Percentiles rank a stretch among this genome's conserved stretches.
These are phyloP conservation scores for Ogataea naganishii DNA, from an alignment of 805 yeast species.

Conservation along the genomic window DNA sequence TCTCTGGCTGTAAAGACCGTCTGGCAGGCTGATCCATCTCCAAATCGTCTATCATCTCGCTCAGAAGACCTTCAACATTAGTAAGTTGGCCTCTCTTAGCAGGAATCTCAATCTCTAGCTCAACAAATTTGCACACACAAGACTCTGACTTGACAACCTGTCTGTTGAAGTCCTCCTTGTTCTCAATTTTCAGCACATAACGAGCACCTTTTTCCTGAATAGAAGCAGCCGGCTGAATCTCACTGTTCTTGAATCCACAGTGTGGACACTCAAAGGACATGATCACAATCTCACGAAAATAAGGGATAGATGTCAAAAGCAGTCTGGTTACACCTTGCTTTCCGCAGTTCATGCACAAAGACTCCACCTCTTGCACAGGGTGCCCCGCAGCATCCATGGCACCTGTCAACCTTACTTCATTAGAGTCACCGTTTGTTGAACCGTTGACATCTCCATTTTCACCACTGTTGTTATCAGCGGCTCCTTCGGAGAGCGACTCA, in stretches of 20 bases:
- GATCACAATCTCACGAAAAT: conserved; percentile 78
- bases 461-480: conserved; percentile 10
- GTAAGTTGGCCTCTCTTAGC: conserved; percentile 91
- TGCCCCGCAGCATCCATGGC: conserved; percentile 81
- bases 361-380: conserved; percentile 91
- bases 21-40: conserved; percentile 75
- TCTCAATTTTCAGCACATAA: conserved; percentile 61
- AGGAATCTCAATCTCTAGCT: conserved; percentile 90
- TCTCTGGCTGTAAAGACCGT: conserved; percentile 62
- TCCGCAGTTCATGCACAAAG: conserved; percentile 93
- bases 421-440: too few relatives aligned
- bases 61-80: conserved; percentile 80
- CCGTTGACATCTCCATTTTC: too few relatives aligned
- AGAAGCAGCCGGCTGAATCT: conserved; percentile 90
- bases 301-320: conserved; percentile 84
- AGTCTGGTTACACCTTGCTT: conserved; percentile 77
- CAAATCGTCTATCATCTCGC: conserved; percentile 78
- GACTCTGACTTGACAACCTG: conserved; percentile 89
- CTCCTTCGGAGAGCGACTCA: conserved; percentile 23
- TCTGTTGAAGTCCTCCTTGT: conserved; percentile 68
- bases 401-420: conserved; percentile 57
- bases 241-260: conserved; percentile 85
- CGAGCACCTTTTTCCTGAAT: conserved; percentile 85
- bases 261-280: conserved; percentile 97
- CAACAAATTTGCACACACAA: conserved; percentile 70